Evolutionary conservation across 1,139 yeast genomes (phyloP).

Genomic region (Petasospora fabianii): DNA sequence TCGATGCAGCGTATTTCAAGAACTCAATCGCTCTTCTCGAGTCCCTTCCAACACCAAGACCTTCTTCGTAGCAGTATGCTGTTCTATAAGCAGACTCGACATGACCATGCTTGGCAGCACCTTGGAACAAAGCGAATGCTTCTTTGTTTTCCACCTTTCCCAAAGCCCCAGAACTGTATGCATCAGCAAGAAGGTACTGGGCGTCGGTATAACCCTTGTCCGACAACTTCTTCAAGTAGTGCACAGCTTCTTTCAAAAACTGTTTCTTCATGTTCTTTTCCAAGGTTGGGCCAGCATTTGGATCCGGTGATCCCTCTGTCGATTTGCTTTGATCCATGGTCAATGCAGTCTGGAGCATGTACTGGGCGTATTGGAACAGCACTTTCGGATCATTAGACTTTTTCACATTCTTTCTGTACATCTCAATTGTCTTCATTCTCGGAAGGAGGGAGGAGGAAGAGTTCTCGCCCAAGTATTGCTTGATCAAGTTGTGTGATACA

Average conservation of each 20-base stretch:
- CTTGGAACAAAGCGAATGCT: slow-evolving; percentile 71
- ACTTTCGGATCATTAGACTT: slow-evolving; percentile 82
- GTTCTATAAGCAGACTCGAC: slow-evolving; percentile 89
- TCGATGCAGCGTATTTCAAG: slow-evolving; percentile 81
- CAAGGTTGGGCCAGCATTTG: slow-evolving; percentile 12
- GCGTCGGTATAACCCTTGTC: slow-evolving; percentile 87
- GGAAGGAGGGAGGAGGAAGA: slow-evolving; percentile 52
- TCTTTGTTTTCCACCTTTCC: slow-evolving; percentile 80
- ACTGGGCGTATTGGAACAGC: slow-evolving; percentile 87
- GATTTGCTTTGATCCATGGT: slow-evolving; percentile 39
- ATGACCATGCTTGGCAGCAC: slow-evolving; percentile 93
- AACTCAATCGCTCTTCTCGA: slow-evolving; percentile 82
- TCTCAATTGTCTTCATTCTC: slow-evolving; percentile 78
- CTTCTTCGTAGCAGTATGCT: slow-evolving; percentile 88
- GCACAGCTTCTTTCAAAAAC: slow-evolving; percentile 72
- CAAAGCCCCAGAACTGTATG: slow-evolving; percentile 79
- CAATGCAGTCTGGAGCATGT: slow-evolving; percentile 82
- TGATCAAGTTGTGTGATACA: slow-evolving; percentile 34
- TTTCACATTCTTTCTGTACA: slow-evolving; percentile 82
- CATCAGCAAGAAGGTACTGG: slow-evolving; percentile 86
- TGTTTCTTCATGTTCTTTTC: slow-evolving; percentile 33
- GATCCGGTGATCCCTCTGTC: slow-evolving; percentile 3
- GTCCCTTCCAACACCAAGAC: slow-evolving; percentile 88
- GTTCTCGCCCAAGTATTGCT: slow-evolving; percentile 53
- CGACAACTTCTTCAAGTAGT: slow-evolving; percentile 65